Evolutionary conservation across 805 yeast species (phyloP), one percentile per base, ranked within the genome.

Genomic region (Saturnispora bothae): DNA sequence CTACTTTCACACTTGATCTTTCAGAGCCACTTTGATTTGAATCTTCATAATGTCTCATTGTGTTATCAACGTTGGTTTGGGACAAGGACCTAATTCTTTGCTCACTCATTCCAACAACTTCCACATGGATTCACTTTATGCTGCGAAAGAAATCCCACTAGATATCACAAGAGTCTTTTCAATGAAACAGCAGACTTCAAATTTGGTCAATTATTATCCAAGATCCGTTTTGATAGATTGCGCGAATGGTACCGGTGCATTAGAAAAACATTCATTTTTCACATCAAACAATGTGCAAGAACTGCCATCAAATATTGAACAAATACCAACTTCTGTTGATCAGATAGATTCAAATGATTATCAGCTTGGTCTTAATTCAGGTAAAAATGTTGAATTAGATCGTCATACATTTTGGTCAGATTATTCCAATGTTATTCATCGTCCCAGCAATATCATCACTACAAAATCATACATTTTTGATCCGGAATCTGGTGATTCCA

Each of bases 211-310:
- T n/a, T 84, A 75, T 52, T 66, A 79, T n/a, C 97, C 98, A 1
- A 61, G 97, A 39, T 73, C 83, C 0, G 49, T 85, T 26, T 49
- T 85, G n/a, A 84, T 88, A 78, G 97, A 92, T 44, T 69, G 76
- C 33, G 63, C 68, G 16, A 78, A 81, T 34, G 95, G 95, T 0
- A 71, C 68, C 50, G 96, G 96, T 0, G 62, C 84, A 1, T 56
- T 83, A 32, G 69, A 73, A 2, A 66, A 65, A 40, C 68, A 58
- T 50, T 80, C 76, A 39, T 76, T 71, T 43, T 60, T 59, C 16
- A 48, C 49, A 28, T 42, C 29, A 31, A 53, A 29, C 25, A 22
- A 10, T 10, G 10, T 8, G 25, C 25, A 22, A 22, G 23, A 23
- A 5, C 5, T 23, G 3, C 31, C 33, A 13, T 12, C 23, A 6